Base-by-base conservation (phyloP, 768 basidiomycete species). In the Suillus discolor region DNA sequence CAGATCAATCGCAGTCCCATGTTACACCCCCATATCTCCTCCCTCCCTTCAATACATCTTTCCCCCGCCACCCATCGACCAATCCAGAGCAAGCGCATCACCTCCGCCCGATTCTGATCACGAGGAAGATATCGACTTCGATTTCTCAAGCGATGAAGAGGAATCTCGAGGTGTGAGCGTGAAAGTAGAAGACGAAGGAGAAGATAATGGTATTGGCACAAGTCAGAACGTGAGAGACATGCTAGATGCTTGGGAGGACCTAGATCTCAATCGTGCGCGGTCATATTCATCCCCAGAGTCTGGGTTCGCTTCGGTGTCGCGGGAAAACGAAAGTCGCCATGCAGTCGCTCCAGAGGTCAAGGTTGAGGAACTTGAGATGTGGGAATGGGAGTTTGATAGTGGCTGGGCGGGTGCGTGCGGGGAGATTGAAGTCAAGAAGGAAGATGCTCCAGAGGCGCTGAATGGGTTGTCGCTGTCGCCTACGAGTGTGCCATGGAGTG, bases 161-260 rank as follows among this genome's bases (percentile, higher is more conserved):
- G 59, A 60, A 60, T 42, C 59, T 41, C 39, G 59, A 41, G 59
- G 18, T 20, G 18, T 42, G 18, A 60, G 57, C 16, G 57, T 67
- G n/a, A 73, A 68, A 57, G 68, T 75, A 13, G 67, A 72, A 65
- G 65, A 65, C 15, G 42, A 55, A 18, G 71, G 79, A 42, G 79
- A 78, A 20, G 64, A 39, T 39, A 25, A 18, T 2, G 72, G 18
- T 72, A 71, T 31, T 70, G 76, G 15, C 64, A 90, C 67, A 89
- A 90, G 74, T 83, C 85, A 78, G 23, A 89, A 91, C 68, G 83
- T 90, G 5, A 84, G 87, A 68, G 85, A 85, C 15, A 83, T 89
- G 77, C 74, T 91, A 53, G 88, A 90, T 64, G 85, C 85, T 20
- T 92, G 90, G 90, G 90, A 91, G 61, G 83, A 85, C 68, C 80